Percentiles rank a stretch among this genome's conserved stretches.
Conservation (phyloP, 2,329 filamentous ascomycete genomes). For the Diaporthe aspalathi region DNA sequence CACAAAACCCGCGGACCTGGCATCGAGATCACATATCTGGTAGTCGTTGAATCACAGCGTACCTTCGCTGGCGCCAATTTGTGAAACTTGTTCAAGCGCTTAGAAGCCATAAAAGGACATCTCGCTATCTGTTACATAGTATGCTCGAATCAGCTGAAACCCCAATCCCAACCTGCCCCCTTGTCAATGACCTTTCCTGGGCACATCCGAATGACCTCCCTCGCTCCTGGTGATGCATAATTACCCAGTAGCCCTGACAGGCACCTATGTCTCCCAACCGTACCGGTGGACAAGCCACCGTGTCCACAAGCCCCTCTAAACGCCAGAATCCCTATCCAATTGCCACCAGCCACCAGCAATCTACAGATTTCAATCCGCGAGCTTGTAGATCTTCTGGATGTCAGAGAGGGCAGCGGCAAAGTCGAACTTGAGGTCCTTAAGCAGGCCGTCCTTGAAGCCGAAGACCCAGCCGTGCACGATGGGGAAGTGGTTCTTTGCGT, state of each 20-base stretch:
- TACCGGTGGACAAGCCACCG: not conserved
- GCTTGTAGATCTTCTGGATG: conserved; percentile 71
- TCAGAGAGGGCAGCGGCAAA: conserved; percentile 62
- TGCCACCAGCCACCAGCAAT: not conserved
- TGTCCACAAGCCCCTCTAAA: not conserved
- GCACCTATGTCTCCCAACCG: not conserved
- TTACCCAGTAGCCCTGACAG: not conserved
- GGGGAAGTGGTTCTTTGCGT: conserved; percentile 71
- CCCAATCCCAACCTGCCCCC: not conserved
- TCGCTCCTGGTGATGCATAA: not conserved
- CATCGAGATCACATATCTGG: not conserved
- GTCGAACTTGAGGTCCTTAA: conserved; percentile 70
- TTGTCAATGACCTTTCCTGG: not conserved
- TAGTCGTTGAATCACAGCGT: not conserved
- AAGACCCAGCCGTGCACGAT: conserved; percentile 82
- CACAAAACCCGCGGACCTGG: not conserved
- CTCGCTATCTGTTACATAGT: not conserved
- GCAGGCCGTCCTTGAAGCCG: conserved; percentile 73
- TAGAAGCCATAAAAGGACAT: not conserved
- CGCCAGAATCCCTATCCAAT: conserved; percentile 2
- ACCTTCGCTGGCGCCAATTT: not conserved
- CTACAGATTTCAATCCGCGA: conserved; percentile 45
- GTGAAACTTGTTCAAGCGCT: not conserved
- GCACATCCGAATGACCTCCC: not conserved
- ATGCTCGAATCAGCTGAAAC: not conserved